These are phyloP conservation scores for Cutaneotrichosporon sp. DNA, from an alignment of 1,284 basidiomycete genomes.

Conservation along the genomic window DNA sequence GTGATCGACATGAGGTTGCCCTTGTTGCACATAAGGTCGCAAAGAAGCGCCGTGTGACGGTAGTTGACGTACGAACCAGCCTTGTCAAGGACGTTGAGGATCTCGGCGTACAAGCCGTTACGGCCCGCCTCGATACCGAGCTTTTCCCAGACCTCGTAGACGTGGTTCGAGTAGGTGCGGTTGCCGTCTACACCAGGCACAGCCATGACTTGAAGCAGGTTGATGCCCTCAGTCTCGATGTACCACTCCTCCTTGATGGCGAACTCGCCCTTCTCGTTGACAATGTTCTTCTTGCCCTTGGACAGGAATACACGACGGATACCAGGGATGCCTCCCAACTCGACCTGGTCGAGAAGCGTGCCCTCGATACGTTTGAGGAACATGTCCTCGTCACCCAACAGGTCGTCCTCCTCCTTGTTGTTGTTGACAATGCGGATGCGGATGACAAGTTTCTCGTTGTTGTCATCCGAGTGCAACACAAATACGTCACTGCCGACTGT, in stretches of 20 bases:
- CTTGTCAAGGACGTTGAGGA: conserved; percentile 94
- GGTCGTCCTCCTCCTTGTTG: conserved; percentile 80
- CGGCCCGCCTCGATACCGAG: conserved; percentile 97
- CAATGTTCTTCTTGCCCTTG: conserved; percentile 74
- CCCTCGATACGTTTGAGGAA: conserved; percentile 95
- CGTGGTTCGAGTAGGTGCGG: conserved; percentile 95
- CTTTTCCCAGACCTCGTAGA: conserved; percentile 93
- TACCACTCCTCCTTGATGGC: conserved; percentile 80
- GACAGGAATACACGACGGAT: conserved; percentile 94
- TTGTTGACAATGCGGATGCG: conserved; percentile 92
- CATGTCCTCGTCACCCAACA: conserved; percentile 85
- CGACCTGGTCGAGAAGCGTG: conserved; percentile 95
- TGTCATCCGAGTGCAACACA: conserved; percentile 98
- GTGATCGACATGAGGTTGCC: conserved; percentile 98
- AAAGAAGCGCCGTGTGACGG: conserved; percentile 89
- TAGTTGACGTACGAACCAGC: conserved; percentile 99
- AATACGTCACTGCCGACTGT: conserved; percentile 96
- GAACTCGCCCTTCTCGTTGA: conserved; percentile 60
- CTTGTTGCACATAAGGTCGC: conserved; percentile 97
- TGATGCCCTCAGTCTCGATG: conserved; percentile 94
- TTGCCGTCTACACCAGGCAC: conserved; percentile 91
- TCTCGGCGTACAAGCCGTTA: conserved; percentile 86
- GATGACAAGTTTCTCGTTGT: conserved; percentile 94
- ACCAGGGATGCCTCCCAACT: conserved; percentile 84
- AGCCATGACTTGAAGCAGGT: conserved; percentile 89